Base-by-base conservation (phyloP, 129 eudicot species). In the Flaveria linearis region DNA sequence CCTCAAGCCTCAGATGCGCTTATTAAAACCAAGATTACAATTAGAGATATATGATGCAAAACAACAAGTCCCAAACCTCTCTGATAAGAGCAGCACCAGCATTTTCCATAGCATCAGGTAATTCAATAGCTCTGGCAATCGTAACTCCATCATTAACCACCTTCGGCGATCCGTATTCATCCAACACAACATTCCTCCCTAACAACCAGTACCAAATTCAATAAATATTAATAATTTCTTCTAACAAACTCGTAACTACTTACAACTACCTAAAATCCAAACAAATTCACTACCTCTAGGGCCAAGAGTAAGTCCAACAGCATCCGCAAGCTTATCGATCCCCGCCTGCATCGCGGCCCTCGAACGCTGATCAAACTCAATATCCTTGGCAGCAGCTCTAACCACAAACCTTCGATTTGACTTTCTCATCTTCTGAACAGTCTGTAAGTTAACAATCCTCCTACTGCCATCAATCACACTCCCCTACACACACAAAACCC, bases 91-190 rank as follows among this genome's bases (percentile, higher is more conserved):
- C 97, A 58, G 98, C 98, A 47, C 98, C 98, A 60, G 98, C 98
- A 80, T 93, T 93, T 82, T 93, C 98, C 98, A 93, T 93, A 5
- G 98, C 81, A 87, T 93, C 90, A 23, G 98, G 88, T 71, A 93
- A 78, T 78, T 93, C 98, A n/a, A 93, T 93, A 26, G 98, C 98
- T 42, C 98, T 82, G 23, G 97, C 97, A 78, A 93, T 93, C 13
- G 98, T 93, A 39, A 93, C 98, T 16, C 98, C 98, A 75, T 93
- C 98, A 73, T 93, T 93, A 69, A 93, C 98, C 56, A 93, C 97
- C 77, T 91, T 90, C 0, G 96, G 97, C 78, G 88, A 52, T 12
- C 97, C 98, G 81, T 77, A 93, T 80, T 90, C 98, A 53, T 93
- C 97, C 88, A 93, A 84, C 16, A 93, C 97, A 55, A 93, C 97